Base-by-base conservation (phyloP, 1,284 basidiomycete species). In the Kwoniella shivajii region DNA sequence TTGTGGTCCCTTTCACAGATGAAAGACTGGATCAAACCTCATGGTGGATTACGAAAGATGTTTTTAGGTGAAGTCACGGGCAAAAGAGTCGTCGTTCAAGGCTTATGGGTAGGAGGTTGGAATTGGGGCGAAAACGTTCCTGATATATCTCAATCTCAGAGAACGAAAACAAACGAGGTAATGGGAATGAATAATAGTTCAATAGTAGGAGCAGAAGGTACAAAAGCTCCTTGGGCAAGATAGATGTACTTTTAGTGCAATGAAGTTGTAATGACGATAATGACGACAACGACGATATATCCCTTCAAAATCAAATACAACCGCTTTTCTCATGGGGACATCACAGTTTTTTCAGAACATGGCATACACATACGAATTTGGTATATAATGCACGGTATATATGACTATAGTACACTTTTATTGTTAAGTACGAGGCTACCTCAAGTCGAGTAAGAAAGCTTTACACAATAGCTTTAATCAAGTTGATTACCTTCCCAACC, bases 71-170 rank as follows among this genome's bases (percentile, higher is more conserved):
- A 99, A 76, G 93, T 97, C n/a, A 80, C 97, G 29, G 86, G 87
- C 10, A 98, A 98, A 77, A 84, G 88, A n/a, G 94, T 96, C 13
- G 95, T 98, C 3, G 92, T 98, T 13, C 95, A 99, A 76, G 94
- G 97, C 70, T 83, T 98, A 42, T 88, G 88, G 30, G 83, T 98
- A 26, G 94, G 93, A 22, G 90, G 89, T 3, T 77, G 73, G 73
- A 50, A 49, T 24, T 75, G 73, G 73, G 73, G 73, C 3, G 62
- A 65, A 14, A 51, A 64, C 22, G 26, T 71, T 36, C 69, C 67
- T 30, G 42, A 57, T 6, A 49, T 59, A n/a, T n/a, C n/a, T n/a
- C n/a, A n/a, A n/a, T n/a, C n/a, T n/a, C n/a, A n/a, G n/a, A n/a
- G n/a, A n/a, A n/a, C n/a, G n/a, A n/a, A n/a, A n/a, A n/a, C n/a